Conservation (phyloP, 31 red algal species). For the Endocladia muricata region DNA sequence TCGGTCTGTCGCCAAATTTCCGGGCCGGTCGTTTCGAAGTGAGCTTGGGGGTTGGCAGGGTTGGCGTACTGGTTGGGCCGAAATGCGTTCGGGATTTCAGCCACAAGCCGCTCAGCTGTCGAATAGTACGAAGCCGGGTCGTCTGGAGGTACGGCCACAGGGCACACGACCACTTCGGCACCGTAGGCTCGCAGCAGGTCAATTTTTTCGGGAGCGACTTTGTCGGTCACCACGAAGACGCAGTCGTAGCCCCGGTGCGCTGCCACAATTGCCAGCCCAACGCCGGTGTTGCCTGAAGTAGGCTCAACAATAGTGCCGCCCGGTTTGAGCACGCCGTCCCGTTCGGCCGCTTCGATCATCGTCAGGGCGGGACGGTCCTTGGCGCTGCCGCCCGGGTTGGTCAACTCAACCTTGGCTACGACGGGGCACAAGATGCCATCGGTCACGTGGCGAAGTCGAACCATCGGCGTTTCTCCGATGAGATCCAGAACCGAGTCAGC, state of each 20-base stretch:
- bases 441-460: conserved; percentile 45
- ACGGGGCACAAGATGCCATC: conserved; percentile 37
- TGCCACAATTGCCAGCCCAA: conserved; percentile 69
- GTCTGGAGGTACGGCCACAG: conserved; percentile 44
- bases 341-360: conserved; percentile 72
- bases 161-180: conserved; percentile 52
- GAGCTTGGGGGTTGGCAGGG: conserved; percentile 64
- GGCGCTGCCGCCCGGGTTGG: conserved; percentile 63
- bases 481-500: conserved; percentile 39
- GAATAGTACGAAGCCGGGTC: conserved; percentile 34
- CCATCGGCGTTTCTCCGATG: conserved; percentile 65
- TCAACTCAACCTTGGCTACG: conserved; percentile 63
- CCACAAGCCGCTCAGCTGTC: conserved; percentile 44
- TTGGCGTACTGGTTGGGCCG: conserved; percentile 66
- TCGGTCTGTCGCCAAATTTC: conserved; percentile 45
- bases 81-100: conserved; percentile 55
- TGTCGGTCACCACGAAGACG: conserved; percentile 62
- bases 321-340: conserved; percentile 29
- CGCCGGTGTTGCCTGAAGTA: conserved; percentile 78
- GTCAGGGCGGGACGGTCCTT: conserved; percentile 67
- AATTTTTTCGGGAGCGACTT: conserved; percentile 48
- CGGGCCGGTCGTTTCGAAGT: conserved; percentile 82
- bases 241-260: conserved; percentile 52
- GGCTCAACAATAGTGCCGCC: conserved; percentile 73
- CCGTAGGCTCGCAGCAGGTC: conserved; percentile 60